These are phyloP conservation scores for Blastomyces silverae DNA, from an alignment of 2,329 filamentous ascomycete species.

Conservation along the genomic window DNA sequence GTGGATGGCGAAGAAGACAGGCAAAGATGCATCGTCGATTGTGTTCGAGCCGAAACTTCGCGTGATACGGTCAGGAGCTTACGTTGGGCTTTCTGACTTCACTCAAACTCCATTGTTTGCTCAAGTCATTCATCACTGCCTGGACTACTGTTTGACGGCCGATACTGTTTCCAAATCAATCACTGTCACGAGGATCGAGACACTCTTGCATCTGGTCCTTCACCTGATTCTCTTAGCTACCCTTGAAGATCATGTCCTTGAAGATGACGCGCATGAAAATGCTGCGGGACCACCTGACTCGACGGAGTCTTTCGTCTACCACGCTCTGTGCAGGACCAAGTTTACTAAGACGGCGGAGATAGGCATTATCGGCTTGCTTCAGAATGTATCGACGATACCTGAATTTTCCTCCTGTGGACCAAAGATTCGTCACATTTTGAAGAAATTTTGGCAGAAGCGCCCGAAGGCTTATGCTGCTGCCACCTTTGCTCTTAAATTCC, in stretches of 20 bases:
- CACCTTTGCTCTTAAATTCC: slow-evolving; percentile 53
- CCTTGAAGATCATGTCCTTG: slow-evolving; percentile 64
- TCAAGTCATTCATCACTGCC: slow-evolving; percentile 80
- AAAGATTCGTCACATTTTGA: slow-evolving; percentile 76
- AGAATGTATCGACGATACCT: slow-evolving; percentile 54
- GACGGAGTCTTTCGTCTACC: slow-evolving; percentile 57
- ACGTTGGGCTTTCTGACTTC: slow-evolving; percentile 68
- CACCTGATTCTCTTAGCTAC: slow-evolving; percentile 83
- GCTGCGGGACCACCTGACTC: slow-evolving; percentile 24
- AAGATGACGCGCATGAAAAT: slow-evolving; percentile 46
- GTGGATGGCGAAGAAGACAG: slow-evolving; percentile 79
- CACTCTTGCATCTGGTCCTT: slow-evolving; percentile 83
- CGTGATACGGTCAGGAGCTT: slow-evolving; percentile 68
- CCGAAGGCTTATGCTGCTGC: slow-evolving; percentile 65
- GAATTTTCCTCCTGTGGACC: slow-evolving; percentile 76
- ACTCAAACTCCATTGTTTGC: slow-evolving; percentile 79
- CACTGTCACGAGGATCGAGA: slow-evolving; percentile 75
- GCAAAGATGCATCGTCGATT: slow-evolving; percentile 71
- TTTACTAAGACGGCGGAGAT: slow-evolving; percentile 36
- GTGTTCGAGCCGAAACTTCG: slow-evolving; percentile 85
- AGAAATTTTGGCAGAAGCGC: slow-evolving; percentile 74
- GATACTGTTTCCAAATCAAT: slow-evolving; percentile 64
- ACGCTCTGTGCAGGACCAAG: slow-evolving; percentile 59
- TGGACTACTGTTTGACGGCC: slow-evolving; percentile 71
- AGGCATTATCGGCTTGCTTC: slow-evolving; percentile 49